phyloP scores from a whole-genome alignment of 2,329 filamentous ascomycete genomes.

The Penicillium palitans region DNA sequence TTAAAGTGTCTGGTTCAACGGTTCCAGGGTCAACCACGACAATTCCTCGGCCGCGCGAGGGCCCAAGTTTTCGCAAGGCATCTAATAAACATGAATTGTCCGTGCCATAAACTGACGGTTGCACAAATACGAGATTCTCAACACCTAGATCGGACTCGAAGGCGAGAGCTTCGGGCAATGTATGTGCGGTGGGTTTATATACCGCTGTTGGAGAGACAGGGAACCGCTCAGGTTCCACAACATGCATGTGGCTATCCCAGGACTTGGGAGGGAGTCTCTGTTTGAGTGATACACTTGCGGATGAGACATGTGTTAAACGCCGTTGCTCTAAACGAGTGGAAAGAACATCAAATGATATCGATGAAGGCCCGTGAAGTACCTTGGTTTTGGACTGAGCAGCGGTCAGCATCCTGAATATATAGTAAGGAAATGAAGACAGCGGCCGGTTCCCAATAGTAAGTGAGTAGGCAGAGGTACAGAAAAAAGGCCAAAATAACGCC shows the following conservation, averaged over 20 bases:
- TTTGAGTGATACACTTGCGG: slow-evolving; percentile 18
- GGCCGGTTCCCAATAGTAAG: not conserved
- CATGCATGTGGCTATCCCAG: slow-evolving; percentile 67
- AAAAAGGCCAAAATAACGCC: not conserved
- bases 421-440: not conserved
- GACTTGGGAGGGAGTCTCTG: slow-evolving; percentile 37
- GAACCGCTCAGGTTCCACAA: slow-evolving; percentile 56
- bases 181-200: slow-evolving; percentile 55
- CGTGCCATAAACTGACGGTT: slow-evolving; percentile 62
- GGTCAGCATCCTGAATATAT: slow-evolving; percentile 27
- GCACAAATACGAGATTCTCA: slow-evolving; percentile 59
- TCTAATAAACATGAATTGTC: slow-evolving; percentile 62
- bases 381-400: slow-evolving; percentile 25
- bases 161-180: slow-evolving; percentile 51
- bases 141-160: slow-evolving; percentile 57
- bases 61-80: slow-evolving; percentile 53
- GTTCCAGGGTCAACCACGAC: slow-evolving; percentile 56
- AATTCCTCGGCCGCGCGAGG: slow-evolving; percentile 54
- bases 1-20: slow-evolving; percentile 43
- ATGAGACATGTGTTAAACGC: slow-evolving; percentile 15
- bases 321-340: slow-evolving; percentile 11
- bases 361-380: slow-evolving; percentile 16
- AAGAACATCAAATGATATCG: slow-evolving; percentile 18
- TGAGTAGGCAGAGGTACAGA: not conserved
- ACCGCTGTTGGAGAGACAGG: slow-evolving; percentile 50